Conservation (phyloP, 2,329 filamentous ascomycete genomes). For the Calonectria multiphialidica region DNA sequence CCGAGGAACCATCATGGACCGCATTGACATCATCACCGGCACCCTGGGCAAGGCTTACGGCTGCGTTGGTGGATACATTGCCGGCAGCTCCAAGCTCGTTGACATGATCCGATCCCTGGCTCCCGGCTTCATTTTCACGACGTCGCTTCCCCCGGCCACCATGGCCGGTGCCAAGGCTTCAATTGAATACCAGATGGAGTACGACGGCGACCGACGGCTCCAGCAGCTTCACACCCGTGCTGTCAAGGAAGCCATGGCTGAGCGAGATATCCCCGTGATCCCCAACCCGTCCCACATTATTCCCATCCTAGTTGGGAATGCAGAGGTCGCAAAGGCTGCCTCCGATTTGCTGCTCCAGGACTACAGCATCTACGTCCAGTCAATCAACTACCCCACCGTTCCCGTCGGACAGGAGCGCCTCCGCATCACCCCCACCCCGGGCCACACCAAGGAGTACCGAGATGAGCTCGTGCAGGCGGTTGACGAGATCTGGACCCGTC, state of each 20-base stretch:
- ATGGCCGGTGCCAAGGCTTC: conserved; percentile 95
- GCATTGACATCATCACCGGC: conserved; percentile 96
- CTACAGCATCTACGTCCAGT: conserved; percentile 96
- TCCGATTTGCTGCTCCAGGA: conserved; percentile 92
- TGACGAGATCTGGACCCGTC: conserved; percentile 87
- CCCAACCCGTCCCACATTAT: conserved; percentile 98
- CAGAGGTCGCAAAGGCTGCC: conserved; percentile 90
- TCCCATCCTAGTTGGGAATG: conserved; percentile 92
- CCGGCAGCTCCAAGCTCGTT: conserved; percentile 86
- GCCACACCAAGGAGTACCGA: conserved; percentile 86
- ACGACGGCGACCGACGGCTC: conserved; percentile 87
- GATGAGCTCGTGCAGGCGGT: conserved; percentile 87
- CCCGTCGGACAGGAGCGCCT: conserved; percentile 98
- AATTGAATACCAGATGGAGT: conserved; percentile 92
- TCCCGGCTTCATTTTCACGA: conserved; percentile 99
- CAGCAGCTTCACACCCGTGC: conserved; percentile 97
- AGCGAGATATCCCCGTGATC: conserved; percentile 92
- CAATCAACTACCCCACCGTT: conserved; percentile 99
- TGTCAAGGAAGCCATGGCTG: conserved; percentile 86
- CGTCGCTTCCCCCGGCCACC: conserved; percentile 92
- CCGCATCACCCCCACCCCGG: conserved; percentile 94
- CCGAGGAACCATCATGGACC: conserved; percentile 90
- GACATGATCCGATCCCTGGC: conserved; percentile 95
- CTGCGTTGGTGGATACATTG: conserved; percentile 97
- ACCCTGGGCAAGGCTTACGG: conserved; percentile 98